Percentiles rank a stretch among this genome's conserved stretches.
phyloP scores from a whole-genome alignment of 495 filamentous ascomycete species.

The Amphirosellinia nigrospora region DNA sequence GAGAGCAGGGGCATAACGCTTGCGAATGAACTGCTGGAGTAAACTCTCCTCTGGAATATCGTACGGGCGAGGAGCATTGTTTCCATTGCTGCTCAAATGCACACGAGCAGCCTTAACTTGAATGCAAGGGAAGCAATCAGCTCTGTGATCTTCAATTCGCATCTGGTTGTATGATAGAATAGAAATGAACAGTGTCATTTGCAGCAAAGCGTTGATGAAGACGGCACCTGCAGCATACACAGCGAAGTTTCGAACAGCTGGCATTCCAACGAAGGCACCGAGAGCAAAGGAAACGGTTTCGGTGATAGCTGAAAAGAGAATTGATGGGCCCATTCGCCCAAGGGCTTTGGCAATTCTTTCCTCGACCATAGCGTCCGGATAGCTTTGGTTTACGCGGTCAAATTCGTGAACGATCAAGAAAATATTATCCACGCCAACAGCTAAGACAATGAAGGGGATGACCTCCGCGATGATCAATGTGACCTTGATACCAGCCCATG shows the following conservation, averaged over 20 bases:
- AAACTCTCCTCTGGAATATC: conserved; percentile 77
- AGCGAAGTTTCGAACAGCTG: conserved; percentile 95
- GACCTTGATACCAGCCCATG: conserved; percentile 84
- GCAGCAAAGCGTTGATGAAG: conserved; percentile 92
- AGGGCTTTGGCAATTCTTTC: conserved; percentile 82
- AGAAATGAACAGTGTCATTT: conserved; percentile 95
- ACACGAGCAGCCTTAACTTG: conserved; percentile 69
- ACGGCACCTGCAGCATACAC: conserved; percentile 96
- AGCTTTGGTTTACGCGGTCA: conserved; percentile 87
- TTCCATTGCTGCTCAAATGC: conserved; percentile 48
- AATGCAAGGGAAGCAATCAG: conserved; percentile 93
- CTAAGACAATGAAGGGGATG: conserved; percentile 95
- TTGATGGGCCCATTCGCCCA: conserved; percentile 93
- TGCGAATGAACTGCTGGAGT: conserved; percentile 85
- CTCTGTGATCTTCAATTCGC: conserved; percentile 80
- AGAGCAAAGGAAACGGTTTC: conserved; percentile 93
- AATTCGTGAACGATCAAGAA: conserved; percentile 99
- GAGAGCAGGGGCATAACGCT: conserved; percentile 81
- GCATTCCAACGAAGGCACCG: conserved; percentile 95
- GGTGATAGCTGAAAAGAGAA: conserved; percentile 90
- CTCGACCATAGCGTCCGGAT: conserved; percentile 85
- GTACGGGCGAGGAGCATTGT: conserved; percentile 53
- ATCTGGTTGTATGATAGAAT: conserved; percentile 89
- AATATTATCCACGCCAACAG: conserved; percentile 98
- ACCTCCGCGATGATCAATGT: conserved; percentile 98